phyloP scores from a whole-genome alignment of 768 basidiomycete species.

The Guyanaporus albipodus region DNA sequence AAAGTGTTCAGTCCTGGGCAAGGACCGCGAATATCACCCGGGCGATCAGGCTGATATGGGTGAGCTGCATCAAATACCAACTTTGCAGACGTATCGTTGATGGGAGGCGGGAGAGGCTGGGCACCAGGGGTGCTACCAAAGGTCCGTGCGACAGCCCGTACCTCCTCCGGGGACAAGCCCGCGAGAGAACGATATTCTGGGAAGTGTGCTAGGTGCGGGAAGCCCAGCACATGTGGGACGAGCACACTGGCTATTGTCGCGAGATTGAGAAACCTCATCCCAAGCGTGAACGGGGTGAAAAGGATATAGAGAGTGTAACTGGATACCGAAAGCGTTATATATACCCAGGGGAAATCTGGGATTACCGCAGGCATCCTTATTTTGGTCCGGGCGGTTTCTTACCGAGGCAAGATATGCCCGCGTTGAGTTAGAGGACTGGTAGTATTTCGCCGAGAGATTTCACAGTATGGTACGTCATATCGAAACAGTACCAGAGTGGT shows the following conservation, averaged over 20 bases:
- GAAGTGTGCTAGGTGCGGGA: conserved; percentile 14
- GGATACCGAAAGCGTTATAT: conserved; percentile 1
- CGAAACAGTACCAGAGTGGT: too few species aligned
- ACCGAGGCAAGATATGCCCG: not conserved
- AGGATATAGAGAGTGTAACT: not conserved
- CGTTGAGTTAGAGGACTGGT: not conserved
- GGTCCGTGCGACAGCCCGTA: conserved; percentile 8
- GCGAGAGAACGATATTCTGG: conserved; percentile 21
- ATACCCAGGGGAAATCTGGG: not conserved
- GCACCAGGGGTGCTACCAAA: conserved; percentile 21
- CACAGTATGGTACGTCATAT: too few species aligned
- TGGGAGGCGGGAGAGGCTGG: conserved; percentile 19
- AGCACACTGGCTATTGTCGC: not conserved
- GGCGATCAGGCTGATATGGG: conserved; percentile 10
- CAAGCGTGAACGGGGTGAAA: not conserved
- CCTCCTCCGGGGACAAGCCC: conserved; percentile 15
- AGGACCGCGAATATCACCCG: conserved; percentile 25
- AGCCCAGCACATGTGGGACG: conserved; percentile 7
- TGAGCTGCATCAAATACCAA: conserved; percentile 18
- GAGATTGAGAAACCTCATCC: conserved; percentile 10
- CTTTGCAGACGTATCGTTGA: conserved; percentile 25
- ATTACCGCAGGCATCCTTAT: not conserved
- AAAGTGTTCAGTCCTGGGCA: conserved; percentile 26
- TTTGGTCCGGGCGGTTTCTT: too few species aligned
- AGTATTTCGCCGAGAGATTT: too few species aligned